Conservation (phyloP, 148 eudicot genomes). For the Silene latifolia region DNA sequence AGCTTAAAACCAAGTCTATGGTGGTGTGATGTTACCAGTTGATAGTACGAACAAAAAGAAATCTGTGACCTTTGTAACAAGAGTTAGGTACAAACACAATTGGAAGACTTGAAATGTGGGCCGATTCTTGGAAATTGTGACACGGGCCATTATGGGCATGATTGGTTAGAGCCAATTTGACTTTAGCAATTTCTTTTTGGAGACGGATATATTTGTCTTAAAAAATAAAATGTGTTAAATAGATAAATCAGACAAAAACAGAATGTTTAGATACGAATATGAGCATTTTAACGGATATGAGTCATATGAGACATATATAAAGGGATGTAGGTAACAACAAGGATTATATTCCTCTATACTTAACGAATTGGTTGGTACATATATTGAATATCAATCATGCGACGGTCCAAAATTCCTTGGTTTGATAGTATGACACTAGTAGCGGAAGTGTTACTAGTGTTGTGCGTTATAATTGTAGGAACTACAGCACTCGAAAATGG, state of each 20-base stretch:
- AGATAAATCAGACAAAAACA: no score
- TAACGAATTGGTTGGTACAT: no score
- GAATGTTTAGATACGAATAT: no score
- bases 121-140: slow-evolving; percentile 22
- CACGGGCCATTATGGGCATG: neutral
- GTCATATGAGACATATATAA: no score
- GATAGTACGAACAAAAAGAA: neutral
- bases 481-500: slow-evolving; percentile 7
- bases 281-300: no score
- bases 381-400: neutral
- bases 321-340: no score
- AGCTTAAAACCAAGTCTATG: no score
- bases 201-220: no score
- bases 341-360: neutral
- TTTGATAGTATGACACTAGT: neutral
- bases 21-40: neutral
- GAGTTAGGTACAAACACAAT: neutral
- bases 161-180: neutral
- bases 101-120: slow-evolving; percentile 14
- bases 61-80: no score
- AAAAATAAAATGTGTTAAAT: no score
- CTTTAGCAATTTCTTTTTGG: no score
- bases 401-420: neutral
- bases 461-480: neutral
- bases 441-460: slow-evolving; percentile 4